Percentiles rank a stretch among this genome's conserved stretches.
Evolutionary conservation across 1,284 basidiomycete species (phyloP).

Genomic region (Pascua guehoae): DNA sequence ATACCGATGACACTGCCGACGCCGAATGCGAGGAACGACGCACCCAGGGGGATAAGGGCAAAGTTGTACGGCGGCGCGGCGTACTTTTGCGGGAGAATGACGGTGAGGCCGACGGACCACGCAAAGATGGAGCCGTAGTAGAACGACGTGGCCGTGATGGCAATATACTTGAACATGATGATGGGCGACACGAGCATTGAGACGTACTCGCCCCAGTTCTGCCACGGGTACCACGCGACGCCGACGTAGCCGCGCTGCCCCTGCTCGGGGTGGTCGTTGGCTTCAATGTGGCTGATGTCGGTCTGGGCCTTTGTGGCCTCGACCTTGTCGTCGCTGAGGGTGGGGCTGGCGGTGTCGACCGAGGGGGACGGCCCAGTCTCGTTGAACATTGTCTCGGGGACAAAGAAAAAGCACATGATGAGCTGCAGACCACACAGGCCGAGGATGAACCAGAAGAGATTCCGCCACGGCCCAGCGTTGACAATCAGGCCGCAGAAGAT

Average conservation of each 20-base stretch:
- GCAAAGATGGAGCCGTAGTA: slow-evolving; percentile 44
- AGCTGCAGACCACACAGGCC: slow-evolving; percentile 26
- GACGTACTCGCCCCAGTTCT: slow-evolving; percentile 33
- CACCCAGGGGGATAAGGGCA: slow-evolving; percentile 32
- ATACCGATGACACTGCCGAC: slow-evolving; percentile 43
- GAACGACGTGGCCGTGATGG: slow-evolving; percentile 33
- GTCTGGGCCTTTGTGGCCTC: neutral
- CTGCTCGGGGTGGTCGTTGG: neutral
- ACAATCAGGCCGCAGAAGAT: slow-evolving; percentile 40
- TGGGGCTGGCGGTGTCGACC: neutral
- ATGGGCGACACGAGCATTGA: slow-evolving; percentile 33
- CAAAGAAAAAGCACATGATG: slow-evolving; percentile 26
- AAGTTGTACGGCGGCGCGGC: slow-evolving; percentile 42
- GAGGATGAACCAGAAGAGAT: slow-evolving; percentile 41
- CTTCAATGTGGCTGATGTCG: neutral
- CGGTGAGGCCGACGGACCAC: slow-evolving; percentile 40
- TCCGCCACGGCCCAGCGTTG: slow-evolving; percentile 26
- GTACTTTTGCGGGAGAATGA: slow-evolving; percentile 40
- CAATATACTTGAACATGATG: slow-evolving; percentile 21
- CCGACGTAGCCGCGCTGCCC: slow-evolving; percentile 18
- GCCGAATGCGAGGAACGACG: slow-evolving; percentile 40
- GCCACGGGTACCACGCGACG: slow-evolving; percentile 41
- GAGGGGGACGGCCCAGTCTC: neutral
- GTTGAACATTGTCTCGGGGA: slow-evolving; percentile 44
- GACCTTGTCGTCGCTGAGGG: neutral